Evolutionary conservation across 2,329 filamentous ascomycete species (phyloP).

Genomic region (Xylaria sp.): DNA sequence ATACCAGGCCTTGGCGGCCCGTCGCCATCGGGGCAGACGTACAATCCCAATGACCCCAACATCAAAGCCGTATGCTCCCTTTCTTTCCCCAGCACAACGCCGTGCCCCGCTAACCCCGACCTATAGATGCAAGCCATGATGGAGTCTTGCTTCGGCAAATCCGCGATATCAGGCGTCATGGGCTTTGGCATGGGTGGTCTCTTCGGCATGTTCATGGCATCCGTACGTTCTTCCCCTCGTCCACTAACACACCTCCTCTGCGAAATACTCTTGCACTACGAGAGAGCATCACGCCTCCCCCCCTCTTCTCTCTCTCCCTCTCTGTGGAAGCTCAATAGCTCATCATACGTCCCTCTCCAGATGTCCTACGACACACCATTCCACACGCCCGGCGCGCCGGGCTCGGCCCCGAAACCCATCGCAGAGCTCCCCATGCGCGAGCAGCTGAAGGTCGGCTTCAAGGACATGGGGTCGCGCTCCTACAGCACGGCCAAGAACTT

Average conservation of each 20-base stretch:
- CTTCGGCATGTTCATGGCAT: constrained; percentile 98
- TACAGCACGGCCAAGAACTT: constrained; percentile 93
- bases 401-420: constrained; percentile 55
- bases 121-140: constrained; percentile 80
- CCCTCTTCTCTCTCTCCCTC: too few species aligned
- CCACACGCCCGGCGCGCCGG: constrained; percentile 57
- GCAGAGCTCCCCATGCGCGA: constrained; percentile 80
- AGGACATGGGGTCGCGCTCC: constrained; percentile 90
- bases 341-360: too few species aligned
- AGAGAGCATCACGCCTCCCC: constrained; percentile 2
- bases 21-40: constrained; percentile 36
- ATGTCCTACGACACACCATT: constrained; percentile 99
- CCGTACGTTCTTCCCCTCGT: constrained; percentile 66
- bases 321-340: too few species aligned
- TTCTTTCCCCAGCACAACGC: neutral
- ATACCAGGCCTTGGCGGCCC: constrained; percentile 43
- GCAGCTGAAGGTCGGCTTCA: constrained; percentile 86
- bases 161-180: constrained; percentile 88
- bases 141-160: constrained; percentile 93
- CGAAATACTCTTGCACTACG: neutral
- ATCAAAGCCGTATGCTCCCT: constrained; percentile 59
- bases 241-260: neutral
- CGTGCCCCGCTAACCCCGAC: constrained; percentile 28
- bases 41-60: constrained; percentile 60
- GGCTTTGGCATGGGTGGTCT: constrained; percentile 93